phyloP scores from a whole-genome alignment of 164 flowering plant genomes.

The Akebia trifoliata region DNA sequence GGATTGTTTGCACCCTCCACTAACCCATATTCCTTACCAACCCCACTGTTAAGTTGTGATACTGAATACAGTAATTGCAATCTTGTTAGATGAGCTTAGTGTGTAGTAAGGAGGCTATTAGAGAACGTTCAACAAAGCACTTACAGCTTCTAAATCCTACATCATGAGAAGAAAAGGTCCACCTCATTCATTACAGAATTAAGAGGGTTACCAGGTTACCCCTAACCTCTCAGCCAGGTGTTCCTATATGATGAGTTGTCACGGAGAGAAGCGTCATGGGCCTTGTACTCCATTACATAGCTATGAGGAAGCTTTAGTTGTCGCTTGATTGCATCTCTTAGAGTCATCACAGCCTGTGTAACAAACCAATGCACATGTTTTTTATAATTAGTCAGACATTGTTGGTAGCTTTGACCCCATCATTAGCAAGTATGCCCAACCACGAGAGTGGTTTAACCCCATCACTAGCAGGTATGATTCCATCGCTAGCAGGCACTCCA shows the following conservation, averaged over 20 bases:
- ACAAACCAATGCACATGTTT: conserved; percentile 4
- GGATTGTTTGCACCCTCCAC: too few species aligned
- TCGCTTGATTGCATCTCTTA: conserved; percentile 83
- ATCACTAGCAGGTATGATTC: too few species aligned
- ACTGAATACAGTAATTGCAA: too few species aligned
- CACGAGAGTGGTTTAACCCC: not conserved
- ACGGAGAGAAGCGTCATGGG: conserved; percentile 87
- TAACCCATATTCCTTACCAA: too few species aligned
- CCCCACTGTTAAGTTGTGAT: too few species aligned
- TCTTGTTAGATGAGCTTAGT: not conserved
- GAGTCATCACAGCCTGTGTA: conserved; percentile 78
- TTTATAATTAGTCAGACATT: not conserved
- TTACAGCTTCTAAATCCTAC: not conserved
- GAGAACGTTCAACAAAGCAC: not conserved
- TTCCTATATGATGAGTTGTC: conserved; percentile 92
- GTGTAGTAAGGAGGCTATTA: conserved; percentile 12
- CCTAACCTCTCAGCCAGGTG: conserved; percentile 91
- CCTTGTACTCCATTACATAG: conserved; percentile 96
- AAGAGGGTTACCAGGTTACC: not conserved
- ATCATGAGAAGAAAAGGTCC: not conserved
- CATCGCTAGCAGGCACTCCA: too few species aligned
- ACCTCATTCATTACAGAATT: not conserved
- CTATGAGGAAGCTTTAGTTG: conserved; percentile 86
- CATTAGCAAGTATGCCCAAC: not conserved
- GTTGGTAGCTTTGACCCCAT: not conserved